These are phyloP conservation scores for Cercospora citrullina DNA, from an alignment of 2,329 filamentous ascomycete species.

Conservation along the genomic window DNA sequence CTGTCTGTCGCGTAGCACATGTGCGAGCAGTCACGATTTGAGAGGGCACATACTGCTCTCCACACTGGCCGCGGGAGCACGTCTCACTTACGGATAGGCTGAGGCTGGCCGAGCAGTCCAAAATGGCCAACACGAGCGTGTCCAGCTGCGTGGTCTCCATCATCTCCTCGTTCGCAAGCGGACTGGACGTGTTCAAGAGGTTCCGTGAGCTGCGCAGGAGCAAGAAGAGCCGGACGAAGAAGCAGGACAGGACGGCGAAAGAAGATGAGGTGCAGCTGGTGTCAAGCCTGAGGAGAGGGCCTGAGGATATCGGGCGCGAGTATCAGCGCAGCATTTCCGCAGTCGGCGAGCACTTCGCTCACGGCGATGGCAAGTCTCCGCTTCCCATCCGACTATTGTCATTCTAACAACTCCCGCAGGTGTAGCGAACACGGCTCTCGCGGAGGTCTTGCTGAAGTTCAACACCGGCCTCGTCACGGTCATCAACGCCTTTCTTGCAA, in stretches of 20 bases:
- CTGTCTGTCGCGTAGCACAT: slow-evolving; percentile 5
- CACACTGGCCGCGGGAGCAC: not conserved
- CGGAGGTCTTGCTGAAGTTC: slow-evolving; percentile 48
- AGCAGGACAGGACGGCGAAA: slow-evolving; percentile 25
- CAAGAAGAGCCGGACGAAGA: slow-evolving; percentile 24
- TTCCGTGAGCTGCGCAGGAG: slow-evolving; percentile 37
- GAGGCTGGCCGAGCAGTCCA: not conserved
- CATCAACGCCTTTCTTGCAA: slow-evolving; percentile 47
- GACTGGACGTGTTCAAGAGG: slow-evolving; percentile 48
- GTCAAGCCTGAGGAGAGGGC: slow-evolving; percentile 44
- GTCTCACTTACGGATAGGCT: not conserved
- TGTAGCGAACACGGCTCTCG: slow-evolving; percentile 49
- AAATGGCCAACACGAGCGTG: slow-evolving; percentile 24
- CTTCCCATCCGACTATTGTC: no score
- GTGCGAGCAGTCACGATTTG: not conserved
- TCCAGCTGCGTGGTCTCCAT: slow-evolving; percentile 42
- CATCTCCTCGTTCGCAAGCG: slow-evolving; percentile 48
- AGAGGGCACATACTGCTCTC: not conserved
- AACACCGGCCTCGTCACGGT: slow-evolving; percentile 51
- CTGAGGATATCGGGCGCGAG: slow-evolving; percentile 45
- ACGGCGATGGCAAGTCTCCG: slow-evolving; percentile 46
- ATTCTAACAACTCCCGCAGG: slow-evolving; percentile 35
- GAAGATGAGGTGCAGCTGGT: slow-evolving; percentile 43
- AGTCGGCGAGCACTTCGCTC: slow-evolving; percentile 44
- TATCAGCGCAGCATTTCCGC: slow-evolving; percentile 44